Percentiles rank a stretch among this genome's conserved stretches.
Conservation (phyloP, 2,329 filamentous ascomycete species). For the Monosporascus sp. region DNA sequence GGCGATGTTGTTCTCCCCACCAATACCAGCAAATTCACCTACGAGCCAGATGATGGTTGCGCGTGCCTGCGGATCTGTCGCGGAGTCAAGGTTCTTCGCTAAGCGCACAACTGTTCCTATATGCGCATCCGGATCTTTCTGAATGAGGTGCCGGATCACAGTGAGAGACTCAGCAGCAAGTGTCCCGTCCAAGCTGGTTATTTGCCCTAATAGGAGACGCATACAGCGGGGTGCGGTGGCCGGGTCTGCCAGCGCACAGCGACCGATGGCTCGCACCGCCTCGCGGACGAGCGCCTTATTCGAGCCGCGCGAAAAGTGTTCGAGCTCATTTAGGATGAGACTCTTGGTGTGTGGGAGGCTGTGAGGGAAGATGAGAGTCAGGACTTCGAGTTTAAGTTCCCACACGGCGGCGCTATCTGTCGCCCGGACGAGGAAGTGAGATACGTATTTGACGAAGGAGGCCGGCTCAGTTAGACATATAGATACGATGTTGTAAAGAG, state of each 20-base stretch:
- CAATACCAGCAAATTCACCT: conserved; percentile 81
- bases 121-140: conserved; percentile 79
- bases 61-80: conserved; percentile 79
- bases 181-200: conserved; percentile 80
- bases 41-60: conserved; percentile 98
- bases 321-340: conserved; percentile 84
- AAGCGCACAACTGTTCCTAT: conserved; percentile 80
- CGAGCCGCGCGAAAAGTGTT: conserved; percentile 77
- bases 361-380: conserved; percentile 87
- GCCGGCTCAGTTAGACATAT: conserved; percentile 72
- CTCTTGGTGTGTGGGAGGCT: conserved; percentile 71
- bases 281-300: conserved; percentile 79
- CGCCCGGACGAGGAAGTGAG: conserved; percentile 81
- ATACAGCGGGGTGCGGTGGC: conserved; percentile 74
- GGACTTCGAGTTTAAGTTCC: conserved; percentile 85
- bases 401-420: conserved; percentile 78
- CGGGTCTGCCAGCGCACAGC: conserved; percentile 78
- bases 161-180: conserved; percentile 90
- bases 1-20: conserved; percentile 82
- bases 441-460: conserved; percentile 82
- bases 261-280: conserved; percentile 85
- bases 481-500: conserved; percentile 92
- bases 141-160: conserved; percentile 91
- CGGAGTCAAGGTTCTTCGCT: conserved; percentile 85
- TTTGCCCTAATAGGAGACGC: conserved; percentile 76